These are phyloP conservation scores for Geotrichum histeridarum DNA, from an alignment of 1,139 yeast species.

Conservation along the genomic window DNA sequence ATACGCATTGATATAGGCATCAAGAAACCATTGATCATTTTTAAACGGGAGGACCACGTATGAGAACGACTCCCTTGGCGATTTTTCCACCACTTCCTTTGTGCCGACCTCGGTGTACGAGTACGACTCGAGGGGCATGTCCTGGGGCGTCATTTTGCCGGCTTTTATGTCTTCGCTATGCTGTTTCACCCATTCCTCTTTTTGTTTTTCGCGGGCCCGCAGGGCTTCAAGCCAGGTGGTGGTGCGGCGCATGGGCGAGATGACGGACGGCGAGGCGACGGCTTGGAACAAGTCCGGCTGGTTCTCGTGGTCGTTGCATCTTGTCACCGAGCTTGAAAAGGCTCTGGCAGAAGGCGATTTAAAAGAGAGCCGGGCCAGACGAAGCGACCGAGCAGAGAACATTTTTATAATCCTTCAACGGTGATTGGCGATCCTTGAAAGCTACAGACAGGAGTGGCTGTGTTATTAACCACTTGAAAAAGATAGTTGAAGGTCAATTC, in stretches of 20 bases:
- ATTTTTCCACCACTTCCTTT: slow-evolving; percentile 63
- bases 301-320: neutral
- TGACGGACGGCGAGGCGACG: slow-evolving; percentile 32
- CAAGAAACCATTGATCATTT: slow-evolving; percentile 76
- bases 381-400: neutral
- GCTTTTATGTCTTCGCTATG: slow-evolving; percentile 23
- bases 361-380: neutral
- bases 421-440: no score
- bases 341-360: neutral
- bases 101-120: slow-evolving; percentile 52
- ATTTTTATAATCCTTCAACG: neutral
- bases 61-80: slow-evolving; percentile 71
- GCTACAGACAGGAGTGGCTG: no score
- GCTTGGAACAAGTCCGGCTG: slow-evolving; percentile 35
- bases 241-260: slow-evolving; percentile 38
- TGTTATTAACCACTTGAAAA: no score
- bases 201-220: slow-evolving; percentile 64
- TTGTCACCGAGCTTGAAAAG: slow-evolving; percentile 3
- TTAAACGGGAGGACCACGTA: slow-evolving; percentile 74
- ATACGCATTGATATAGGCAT: slow-evolving; percentile 79
- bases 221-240: slow-evolving; percentile 81
- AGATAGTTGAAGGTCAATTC: no score
- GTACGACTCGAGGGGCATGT: slow-evolving; percentile 41
- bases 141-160: slow-evolving; percentile 17
- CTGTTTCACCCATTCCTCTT: slow-evolving; percentile 50